Evolutionary conservation across 257 asterid species (phyloP).

Genomic region (Solanum pimpinellifolium): DNA sequence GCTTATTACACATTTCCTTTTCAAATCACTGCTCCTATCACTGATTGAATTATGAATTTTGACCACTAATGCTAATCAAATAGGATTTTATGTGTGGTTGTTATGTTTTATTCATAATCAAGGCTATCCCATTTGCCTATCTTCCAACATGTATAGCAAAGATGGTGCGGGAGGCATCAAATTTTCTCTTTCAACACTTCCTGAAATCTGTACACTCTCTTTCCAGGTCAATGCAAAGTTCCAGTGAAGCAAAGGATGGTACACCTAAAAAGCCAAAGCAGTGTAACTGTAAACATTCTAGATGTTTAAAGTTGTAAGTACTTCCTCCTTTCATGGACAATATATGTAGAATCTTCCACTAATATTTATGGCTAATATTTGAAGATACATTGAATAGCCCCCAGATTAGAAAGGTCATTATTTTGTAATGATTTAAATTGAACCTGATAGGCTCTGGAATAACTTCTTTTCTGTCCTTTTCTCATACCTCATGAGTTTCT

Average conservation of each 20-base stretch:
- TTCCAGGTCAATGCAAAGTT: slow-evolving; percentile 52
- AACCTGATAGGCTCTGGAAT: background rate
- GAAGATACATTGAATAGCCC: background rate
- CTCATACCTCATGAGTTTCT: background rate
- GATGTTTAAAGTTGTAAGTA: slow-evolving; percentile 91
- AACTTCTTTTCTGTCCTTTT: background rate
- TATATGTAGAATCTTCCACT: background rate
- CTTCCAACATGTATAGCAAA: background rate
- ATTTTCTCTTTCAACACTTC: background rate
- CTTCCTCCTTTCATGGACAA: background rate
- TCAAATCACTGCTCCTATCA: background rate
- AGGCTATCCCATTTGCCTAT: background rate
- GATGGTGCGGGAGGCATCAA: background rate
- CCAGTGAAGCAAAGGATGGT: slow-evolving; percentile 60
- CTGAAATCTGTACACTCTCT: background rate
- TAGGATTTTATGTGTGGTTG: background rate
- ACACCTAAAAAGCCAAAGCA: slow-evolving; percentile 95
- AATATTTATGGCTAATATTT: background rate
- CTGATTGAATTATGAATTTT: background rate
- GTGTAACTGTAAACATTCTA: slow-evolving; percentile 92
- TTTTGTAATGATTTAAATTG: background rate
- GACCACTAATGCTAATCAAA: background rate
- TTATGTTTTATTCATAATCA: background rate
- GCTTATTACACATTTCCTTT: background rate
- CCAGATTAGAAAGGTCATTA: background rate